Conservation (phyloP, 2,329 filamentous ascomycete species). For the Trichoderma atroviride region DNA sequence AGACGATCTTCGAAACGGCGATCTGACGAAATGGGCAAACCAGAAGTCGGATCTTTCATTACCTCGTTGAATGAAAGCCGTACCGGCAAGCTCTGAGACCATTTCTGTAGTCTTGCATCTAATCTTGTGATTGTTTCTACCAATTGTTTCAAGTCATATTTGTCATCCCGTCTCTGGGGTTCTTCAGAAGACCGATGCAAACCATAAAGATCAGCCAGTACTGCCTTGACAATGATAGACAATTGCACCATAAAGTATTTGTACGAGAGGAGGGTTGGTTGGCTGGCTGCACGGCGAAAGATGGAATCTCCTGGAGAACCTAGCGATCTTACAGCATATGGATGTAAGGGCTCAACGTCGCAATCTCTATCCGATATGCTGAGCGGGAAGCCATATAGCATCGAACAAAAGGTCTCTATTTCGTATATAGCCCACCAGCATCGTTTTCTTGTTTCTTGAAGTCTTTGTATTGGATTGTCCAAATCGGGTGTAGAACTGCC, state of each 20-base stretch:
- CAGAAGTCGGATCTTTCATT: not conserved
- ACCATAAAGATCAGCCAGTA: not conserved
- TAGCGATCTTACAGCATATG: not conserved
- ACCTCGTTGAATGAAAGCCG: not conserved
- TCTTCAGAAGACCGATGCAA: not conserved
- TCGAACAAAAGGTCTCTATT: conserved; percentile 4
- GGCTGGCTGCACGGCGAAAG: not conserved
- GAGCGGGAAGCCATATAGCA: not conserved
- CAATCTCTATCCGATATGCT: not conserved
- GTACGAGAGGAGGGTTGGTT: not conserved
- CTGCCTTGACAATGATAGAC: not conserved
- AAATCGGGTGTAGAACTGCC: not conserved
- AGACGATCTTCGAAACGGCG: not conserved
- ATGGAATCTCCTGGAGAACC: not conserved
- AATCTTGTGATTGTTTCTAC: not conserved
- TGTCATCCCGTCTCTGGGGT: not conserved
- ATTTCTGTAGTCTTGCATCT: not conserved
- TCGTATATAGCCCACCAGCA: conserved; percentile 2
- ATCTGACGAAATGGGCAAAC: not conserved
- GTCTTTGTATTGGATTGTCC: not conserved
- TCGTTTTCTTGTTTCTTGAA: not conserved
- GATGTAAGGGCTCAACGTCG: not conserved
- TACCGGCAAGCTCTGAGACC: not conserved
- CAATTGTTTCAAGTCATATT: not conserved
- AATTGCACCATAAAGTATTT: not conserved